Percentiles rank a stretch among this genome's conserved stretches.
Conservation (phyloP, 306 rosid species). For the Quercus suber region DNA sequence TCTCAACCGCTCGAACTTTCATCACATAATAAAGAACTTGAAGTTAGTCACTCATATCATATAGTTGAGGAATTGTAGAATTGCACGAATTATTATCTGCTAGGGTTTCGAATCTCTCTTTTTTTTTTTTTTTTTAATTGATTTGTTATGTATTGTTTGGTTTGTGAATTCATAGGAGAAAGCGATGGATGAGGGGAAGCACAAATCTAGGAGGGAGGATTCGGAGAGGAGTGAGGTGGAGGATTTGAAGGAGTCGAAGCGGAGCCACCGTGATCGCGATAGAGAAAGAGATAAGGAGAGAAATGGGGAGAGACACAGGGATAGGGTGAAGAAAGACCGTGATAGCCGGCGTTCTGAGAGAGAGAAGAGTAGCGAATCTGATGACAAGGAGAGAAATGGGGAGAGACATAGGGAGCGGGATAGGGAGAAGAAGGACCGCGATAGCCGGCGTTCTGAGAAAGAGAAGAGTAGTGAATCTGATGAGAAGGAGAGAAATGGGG, state of each 20-base stretch:
- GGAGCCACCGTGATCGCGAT: slow-evolving; percentile 53
- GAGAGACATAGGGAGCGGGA: slow-evolving; percentile 31
- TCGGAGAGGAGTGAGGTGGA: slow-evolving; percentile 40
- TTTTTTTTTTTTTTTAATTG: not conserved
- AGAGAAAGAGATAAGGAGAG: slow-evolving; percentile 47
- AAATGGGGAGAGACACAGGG: slow-evolving; percentile 32
- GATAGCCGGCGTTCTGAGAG: not conserved
- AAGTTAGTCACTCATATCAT: not conserved
- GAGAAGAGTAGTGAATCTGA: slow-evolving; percentile 49
- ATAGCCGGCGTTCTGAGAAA: slow-evolving; percentile 11
- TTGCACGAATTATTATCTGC: no score
- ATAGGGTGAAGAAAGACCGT: slow-evolving; percentile 29
- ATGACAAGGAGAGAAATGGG: slow-evolving; percentile 37
- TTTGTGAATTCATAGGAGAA: slow-evolving; percentile 20
- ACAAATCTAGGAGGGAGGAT: slow-evolving; percentile 55
- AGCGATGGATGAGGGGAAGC: slow-evolving; percentile 63
- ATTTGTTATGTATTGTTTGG: not conserved
- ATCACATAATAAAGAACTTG: not conserved
- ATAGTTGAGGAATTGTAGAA: no score
- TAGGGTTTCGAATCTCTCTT: not conserved
- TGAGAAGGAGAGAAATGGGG: slow-evolving; percentile 8
- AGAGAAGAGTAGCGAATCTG: slow-evolving; percentile 39
- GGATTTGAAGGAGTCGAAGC: slow-evolving; percentile 43
- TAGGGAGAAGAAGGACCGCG: slow-evolving; percentile 42
- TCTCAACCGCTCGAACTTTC: not conserved